Evolutionary conservation across 129 eudicot species (phyloP).

Genomic region (Dittrichia graveolens): DNA sequence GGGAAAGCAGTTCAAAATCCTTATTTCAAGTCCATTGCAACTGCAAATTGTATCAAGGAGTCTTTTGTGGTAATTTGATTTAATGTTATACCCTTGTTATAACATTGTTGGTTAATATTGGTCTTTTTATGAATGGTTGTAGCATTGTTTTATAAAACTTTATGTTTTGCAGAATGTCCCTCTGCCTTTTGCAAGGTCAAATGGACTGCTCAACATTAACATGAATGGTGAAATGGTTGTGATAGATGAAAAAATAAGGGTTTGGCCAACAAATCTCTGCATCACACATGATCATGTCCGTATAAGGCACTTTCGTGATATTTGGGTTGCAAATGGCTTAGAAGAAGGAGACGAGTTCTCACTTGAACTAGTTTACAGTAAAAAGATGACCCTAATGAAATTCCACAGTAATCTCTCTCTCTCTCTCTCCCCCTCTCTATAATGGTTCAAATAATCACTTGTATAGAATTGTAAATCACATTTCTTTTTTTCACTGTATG

Average conservation of each 20-base stretch:
- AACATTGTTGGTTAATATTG: background rate
- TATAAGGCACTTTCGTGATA: background rate
- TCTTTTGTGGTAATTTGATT: slow-evolving; percentile 17
- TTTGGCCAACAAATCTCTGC: slow-evolving; percentile 26
- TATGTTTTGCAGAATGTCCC: slow-evolving; percentile 31
- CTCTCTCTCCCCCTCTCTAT: no score
- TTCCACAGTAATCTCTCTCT: background rate
- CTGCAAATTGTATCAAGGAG: background rate
- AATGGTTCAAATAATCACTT: background rate
- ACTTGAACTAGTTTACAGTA: slow-evolving; percentile 33
- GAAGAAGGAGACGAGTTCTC: slow-evolving; percentile 32
- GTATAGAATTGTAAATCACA: no score
- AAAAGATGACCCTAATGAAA: slow-evolving; percentile 22
- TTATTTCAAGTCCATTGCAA: slow-evolving; percentile 21
- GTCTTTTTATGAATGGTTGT: background rate
- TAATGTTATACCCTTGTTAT: background rate
- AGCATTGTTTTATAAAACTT: background rate
- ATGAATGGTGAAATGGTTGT: slow-evolving; percentile 28
- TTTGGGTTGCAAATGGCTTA: slow-evolving; percentile 24
- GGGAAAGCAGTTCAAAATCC: background rate
- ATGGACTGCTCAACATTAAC: background rate
- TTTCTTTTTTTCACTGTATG: no score
- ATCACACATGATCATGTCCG: background rate
- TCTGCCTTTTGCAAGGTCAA: slow-evolving; percentile 24
- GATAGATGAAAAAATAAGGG: slow-evolving; percentile 33